phyloP scores from a whole-genome alignment of 1,284 basidiomycete species.

The Leucocoprinus gongylophorus region DNA sequence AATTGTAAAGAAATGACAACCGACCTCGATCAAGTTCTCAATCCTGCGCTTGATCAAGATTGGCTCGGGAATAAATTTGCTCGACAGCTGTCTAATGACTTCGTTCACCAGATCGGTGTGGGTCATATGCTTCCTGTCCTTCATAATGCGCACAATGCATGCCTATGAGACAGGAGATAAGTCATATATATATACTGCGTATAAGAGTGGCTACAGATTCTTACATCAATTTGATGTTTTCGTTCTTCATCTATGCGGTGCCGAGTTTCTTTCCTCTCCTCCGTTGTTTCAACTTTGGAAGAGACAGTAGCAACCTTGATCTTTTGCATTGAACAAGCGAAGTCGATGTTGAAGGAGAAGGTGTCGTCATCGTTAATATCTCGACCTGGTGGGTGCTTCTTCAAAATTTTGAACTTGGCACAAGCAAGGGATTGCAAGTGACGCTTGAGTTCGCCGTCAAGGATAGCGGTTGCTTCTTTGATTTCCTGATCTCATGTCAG shows the following conservation, averaged over 20 bases:
- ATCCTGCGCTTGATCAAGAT: slow-evolving; percentile 90
- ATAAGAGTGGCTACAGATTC: slow-evolving; percentile 19
- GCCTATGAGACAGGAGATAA: slow-evolving; percentile 47
- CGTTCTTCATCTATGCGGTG: slow-evolving; percentile 92
- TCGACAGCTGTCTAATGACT: slow-evolving; percentile 79
- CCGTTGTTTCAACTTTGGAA: slow-evolving; percentile 76
- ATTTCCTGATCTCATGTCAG: slow-evolving; percentile 46
- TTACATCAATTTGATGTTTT: slow-evolving; percentile 83
- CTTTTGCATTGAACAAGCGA: slow-evolving; percentile 75
- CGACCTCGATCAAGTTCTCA: slow-evolving; percentile 89
- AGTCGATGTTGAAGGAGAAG: slow-evolving; percentile 87
- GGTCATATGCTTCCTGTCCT: slow-evolving; percentile 84
- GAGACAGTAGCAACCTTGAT: slow-evolving; percentile 95
- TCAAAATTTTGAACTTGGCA: slow-evolving; percentile 92
- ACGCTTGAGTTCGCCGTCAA: slow-evolving; percentile 77
- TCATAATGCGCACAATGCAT: slow-evolving; percentile 97
- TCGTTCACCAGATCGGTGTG: slow-evolving; percentile 92
- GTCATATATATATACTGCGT: not conserved
- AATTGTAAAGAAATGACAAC: slow-evolving; percentile 14
- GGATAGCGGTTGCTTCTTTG: slow-evolving; percentile 64
- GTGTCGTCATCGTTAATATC: slow-evolving; percentile 73
- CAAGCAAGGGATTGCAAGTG: slow-evolving; percentile 95
- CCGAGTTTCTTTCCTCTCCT: slow-evolving; percentile 88
- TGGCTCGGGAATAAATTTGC: slow-evolving; percentile 84
- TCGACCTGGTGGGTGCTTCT: slow-evolving; percentile 84